These are phyloP conservation scores for Metschnikowia drakensbergensis DNA, from an alignment of 805 yeast species.

Conservation along the genomic window DNA sequence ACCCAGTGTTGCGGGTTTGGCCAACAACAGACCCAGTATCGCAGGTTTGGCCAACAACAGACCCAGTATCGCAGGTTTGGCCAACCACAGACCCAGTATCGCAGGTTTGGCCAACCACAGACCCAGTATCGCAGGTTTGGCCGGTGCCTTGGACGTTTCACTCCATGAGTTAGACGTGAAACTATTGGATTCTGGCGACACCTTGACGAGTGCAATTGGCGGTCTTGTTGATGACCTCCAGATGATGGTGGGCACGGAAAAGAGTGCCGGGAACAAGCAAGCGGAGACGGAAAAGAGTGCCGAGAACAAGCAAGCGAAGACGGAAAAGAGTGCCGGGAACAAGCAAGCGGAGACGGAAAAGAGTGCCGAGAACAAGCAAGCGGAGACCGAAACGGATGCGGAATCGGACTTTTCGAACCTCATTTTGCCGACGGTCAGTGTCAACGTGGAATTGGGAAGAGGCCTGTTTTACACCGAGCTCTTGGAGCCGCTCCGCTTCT, in stretches of 20 bases:
- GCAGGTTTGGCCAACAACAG: background rate
- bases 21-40: too few relatives aligned
- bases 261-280: background rate
- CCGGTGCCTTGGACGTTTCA: constrained; percentile 2
- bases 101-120: background rate
- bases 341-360: background rate
- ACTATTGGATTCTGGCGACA: constrained; percentile 6
- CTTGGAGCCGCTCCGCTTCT: constrained; percentile 11
- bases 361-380: too few relatives aligned
- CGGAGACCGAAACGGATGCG: background rate
- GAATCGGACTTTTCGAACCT: background rate
- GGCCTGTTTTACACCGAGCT: constrained; percentile 5
- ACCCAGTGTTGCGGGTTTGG: too few relatives aligned
- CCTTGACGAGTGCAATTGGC: background rate
- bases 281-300: background rate
- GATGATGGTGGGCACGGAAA: background rate
- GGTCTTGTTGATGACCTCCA: background rate
- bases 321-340: background rate
- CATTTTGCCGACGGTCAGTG: constrained; percentile 3
- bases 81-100: too few relatives aligned
- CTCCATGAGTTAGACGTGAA: constrained; percentile 7
- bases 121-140: background rate
- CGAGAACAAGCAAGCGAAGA: background rate
- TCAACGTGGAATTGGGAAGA: constrained; percentile 4
- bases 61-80: background rate